Evolutionary conservation across 1,284 basidiomycete species (phyloP).

Genomic region (Rugosomyces carneus): DNA sequence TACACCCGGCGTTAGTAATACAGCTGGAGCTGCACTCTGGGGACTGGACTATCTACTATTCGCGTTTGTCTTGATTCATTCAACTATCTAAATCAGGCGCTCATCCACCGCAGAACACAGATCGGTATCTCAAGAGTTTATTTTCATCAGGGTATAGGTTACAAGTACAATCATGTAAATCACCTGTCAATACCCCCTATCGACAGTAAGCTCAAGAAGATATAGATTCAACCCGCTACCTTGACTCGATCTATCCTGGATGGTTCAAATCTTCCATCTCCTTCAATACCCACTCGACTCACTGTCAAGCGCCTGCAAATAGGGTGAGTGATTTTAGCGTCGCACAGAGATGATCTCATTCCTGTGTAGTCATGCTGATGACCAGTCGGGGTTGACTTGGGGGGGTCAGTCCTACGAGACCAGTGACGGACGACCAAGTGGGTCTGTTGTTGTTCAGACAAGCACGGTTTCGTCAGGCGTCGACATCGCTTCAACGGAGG

Average conservation of each 20-base stretch:
- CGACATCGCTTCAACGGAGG: constrained; percentile 14
- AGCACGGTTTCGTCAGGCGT: constrained; percentile 10
- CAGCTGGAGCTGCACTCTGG: constrained; percentile 67
- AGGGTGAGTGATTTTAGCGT: constrained; percentile 23
- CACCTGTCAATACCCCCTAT: background rate
- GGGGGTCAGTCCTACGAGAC: constrained; percentile 18
- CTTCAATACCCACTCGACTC: constrained; percentile 25
- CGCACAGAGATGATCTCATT: background rate
- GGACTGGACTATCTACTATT: constrained; percentile 58
- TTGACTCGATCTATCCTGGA: constrained; percentile 47
- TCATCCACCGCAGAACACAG: constrained; percentile 23
- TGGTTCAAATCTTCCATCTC: constrained; percentile 37
- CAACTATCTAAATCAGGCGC: background rate
- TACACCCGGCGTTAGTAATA: constrained; percentile 61
- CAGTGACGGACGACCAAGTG: constrained; percentile 11
- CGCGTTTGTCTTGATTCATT: constrained; percentile 25
- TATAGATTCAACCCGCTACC: constrained; percentile 53
- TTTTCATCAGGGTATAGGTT: constrained; percentile 45
- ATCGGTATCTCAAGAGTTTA: constrained; percentile 33
- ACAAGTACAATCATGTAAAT: constrained; percentile 40
- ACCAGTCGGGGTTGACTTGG: constrained; percentile 17
- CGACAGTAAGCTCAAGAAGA: background rate
- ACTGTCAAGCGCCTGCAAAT: constrained; percentile 41
- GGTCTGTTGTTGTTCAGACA: constrained; percentile 5
- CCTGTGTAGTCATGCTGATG: constrained; percentile 12